Base-by-base conservation (phyloP, 2,329 filamentous ascomycete genomes). In the Pseudocercospora fuligena region DNA sequence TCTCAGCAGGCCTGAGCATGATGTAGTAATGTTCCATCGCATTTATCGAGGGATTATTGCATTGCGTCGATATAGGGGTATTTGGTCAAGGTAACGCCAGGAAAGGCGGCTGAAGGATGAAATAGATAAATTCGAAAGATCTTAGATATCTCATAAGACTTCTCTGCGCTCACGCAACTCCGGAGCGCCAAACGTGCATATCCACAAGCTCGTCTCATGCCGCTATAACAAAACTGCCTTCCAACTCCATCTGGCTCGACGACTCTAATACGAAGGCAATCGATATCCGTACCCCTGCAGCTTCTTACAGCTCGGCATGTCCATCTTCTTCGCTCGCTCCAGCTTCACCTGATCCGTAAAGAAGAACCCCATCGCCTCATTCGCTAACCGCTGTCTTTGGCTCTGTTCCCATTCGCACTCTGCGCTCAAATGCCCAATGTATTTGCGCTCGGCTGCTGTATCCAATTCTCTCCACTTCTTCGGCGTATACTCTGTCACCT, bases 361-460 rank as follows among this genome's bases (percentile, higher is more conserved):
- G 76, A 97, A 93, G 91, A 93, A 97, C 3, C 94, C 94, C 73
- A 91, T 88, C 0, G 94, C 93, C 57, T 92, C 90, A 70, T 97
- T 89, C 69, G 89, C 83, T 79, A 93, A 83, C 70, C 88, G 84
- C 75, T 89, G 86, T 78, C 90, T 86, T 60, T 86, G 82, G 57
- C 86, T 81, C 69, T 87, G 82, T 81, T 99, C 94, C 63, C 83
- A 83, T 69, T 94, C 90, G 80, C 95, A 99, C 75, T 90, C 85
- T 65, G 85, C 83, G 58, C 86, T 87, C 61, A 97, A 80, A 40
- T 85, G 84, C 60, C 87, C 85, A 47, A 97, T 83, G 70, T 92
- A 92, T 46, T 88, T 87, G 3, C 86, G 80, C 78, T 98, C 94
- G 56, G 93, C 95, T 64, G 84, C 85, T 70, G 88, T 85, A 78